Base-by-base conservation (phyloP, 805 yeast genomes). In the Sugiyamaella mastotermitis region DNA sequence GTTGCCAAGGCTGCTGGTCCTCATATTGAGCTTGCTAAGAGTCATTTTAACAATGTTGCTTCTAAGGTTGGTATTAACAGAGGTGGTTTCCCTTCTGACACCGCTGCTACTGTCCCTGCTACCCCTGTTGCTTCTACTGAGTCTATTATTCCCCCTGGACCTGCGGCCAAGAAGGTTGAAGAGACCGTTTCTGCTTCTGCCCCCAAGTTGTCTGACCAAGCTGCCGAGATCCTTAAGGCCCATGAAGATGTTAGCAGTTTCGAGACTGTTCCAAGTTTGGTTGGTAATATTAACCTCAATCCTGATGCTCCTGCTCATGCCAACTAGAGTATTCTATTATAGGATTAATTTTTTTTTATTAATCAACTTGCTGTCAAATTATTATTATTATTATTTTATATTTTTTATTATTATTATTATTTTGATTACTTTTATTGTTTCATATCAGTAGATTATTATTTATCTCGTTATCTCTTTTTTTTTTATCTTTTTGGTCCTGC, bases 81-180 rank as follows among this genome's bases (percentile, higher is more conserved):
- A 16, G 64, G 64, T 15, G 63, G 64, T 16, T 53, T 56, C 54
- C 63, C 62, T 33, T 50, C 52, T 33, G 44, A 42, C 32, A 47
- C 58, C 20, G 50, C 51, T 23, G 49, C 52, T n/a, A 49, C 55
- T 20, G 51, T n/a, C n/a, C n/a, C n/a, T n/a, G n/a, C 56, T 33
- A 42, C 45, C 41, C 36, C 23, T 22, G 13, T 35, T 20, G 43
- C 37, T 6, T 35, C 45, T 9, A 39, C 43, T 15, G 49, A 41
- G 28, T 36, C 44, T 13, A 31, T 43, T 17, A 46, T 52, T 27
- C 45, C 56, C 18, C 47, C 43, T 27, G 18, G 11, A n/a, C 42
- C 50, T 32, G 46, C 53, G 22, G 41, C 52, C 20, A 36, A 41
- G n/a, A 10, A 45, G 33, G 40, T 52, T 31, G 39, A 33, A 13